Evolutionary conservation across 225 moss, liverwort and hornwort species (phyloP), one percentile per base, ranked within the genome.

Genomic region (Marchantia polymorpha): DNA sequence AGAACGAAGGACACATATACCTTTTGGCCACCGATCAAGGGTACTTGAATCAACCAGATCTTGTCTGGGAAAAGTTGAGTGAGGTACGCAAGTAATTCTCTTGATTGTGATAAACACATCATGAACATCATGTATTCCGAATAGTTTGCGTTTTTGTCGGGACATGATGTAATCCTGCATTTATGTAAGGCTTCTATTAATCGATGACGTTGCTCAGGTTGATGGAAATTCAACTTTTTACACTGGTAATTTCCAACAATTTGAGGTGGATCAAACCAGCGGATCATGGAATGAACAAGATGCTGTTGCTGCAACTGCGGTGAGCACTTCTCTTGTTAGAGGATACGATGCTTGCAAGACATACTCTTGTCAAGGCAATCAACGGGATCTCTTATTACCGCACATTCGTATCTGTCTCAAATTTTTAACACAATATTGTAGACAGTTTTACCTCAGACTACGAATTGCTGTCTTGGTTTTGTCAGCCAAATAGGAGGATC

Each of bases 1-100:
- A 99, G 99, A 89, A 86, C 81, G 82, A 90, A 23, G 91, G 91
- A 52, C 89, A 93, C 77, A 89, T 99, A 69, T 95, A 92, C 72
- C 89, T 99, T 78, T 87, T 99, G 80, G 95, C 99, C 63, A 99
- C 91, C 74, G 99, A 99, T 81, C 93, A 99, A 79, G 99, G 99
- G 64, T 99, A 99, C 77, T 89, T 99, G 82, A 87, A 92, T 87
- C 99, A 95, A 83, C 92, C 99, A 80, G 90, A 90, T 77, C 85
- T 99, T 81, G 99, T 99, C 31, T 99, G 99, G 99, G 99, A 99
- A 84, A 91, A 91, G 84, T 82, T 99, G 84, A 88, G 87, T 72
- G 90, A 92, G 89, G 99, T 99, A 86, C 65, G 87, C 81, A 65
- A 68, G 27, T 56, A 48, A 39, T 59, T 31, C 53, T 47, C 4